Conservation (phyloP, 805 yeast genomes). For the Maudiozyma turicensis region DNA sequence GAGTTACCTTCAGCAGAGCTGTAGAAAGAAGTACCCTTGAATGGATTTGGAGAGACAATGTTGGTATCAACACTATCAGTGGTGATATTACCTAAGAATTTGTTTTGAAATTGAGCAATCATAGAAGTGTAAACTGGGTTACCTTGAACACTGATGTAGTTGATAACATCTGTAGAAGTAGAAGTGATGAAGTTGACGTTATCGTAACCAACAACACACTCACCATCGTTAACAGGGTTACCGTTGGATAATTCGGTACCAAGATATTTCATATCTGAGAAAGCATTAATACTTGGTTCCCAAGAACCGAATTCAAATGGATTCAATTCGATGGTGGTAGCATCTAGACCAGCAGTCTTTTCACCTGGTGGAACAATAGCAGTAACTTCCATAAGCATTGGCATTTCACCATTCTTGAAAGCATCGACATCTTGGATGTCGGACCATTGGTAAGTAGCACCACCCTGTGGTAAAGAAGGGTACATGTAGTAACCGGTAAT, state of each 20-base stretch:
- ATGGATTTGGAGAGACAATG: slow-evolving; percentile 64
- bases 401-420: slow-evolving; percentile 55
- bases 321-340: slow-evolving; percentile 54
- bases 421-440: slow-evolving; percentile 50
- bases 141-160: slow-evolving; percentile 50
- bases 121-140: slow-evolving; percentile 35
- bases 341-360: slow-evolving; percentile 45
- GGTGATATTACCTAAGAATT: slow-evolving; percentile 38
- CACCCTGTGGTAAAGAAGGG: slow-evolving; percentile 46
- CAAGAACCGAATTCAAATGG: slow-evolving; percentile 78
- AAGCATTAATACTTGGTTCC: slow-evolving; percentile 65
- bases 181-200: slow-evolving; percentile 76
- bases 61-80: slow-evolving; percentile 56
- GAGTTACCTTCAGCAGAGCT: slow-evolving; percentile 20
- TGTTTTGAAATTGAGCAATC: slow-evolving; percentile 30
- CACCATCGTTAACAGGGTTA: slow-evolving; percentile 32
- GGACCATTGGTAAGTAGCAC: slow-evolving; percentile 53
- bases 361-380: slow-evolving; percentile 58
- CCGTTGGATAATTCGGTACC: slow-evolving; percentile 63
- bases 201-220: slow-evolving; percentile 63
- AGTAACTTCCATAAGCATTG: slow-evolving; percentile 57
- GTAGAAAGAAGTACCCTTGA: slow-evolving; percentile 34
- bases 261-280: slow-evolving; percentile 55
- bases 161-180: slow-evolving; percentile 73
- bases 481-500: slow-evolving; percentile 65